Evolutionary conservation across 495 filamentous ascomycete genomes (phyloP).

Genomic region (Lasiosphaeria hispida): DNA sequence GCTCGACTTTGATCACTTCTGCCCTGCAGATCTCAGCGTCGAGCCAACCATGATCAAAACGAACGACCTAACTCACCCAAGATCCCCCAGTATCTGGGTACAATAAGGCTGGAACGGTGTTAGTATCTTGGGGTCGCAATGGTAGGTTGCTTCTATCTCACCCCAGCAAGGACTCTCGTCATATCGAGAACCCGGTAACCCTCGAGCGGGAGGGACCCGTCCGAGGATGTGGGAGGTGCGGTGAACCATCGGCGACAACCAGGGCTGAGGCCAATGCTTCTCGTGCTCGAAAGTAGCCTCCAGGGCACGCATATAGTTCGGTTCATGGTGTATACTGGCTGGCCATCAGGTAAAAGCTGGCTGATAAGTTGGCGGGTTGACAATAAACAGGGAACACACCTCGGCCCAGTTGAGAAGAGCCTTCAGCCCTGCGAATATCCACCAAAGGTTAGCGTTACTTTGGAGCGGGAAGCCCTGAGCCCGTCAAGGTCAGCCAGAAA

Average conservation of each 20-base stretch:
- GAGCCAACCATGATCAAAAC: neutral
- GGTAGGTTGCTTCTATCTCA: constrained; percentile 45
- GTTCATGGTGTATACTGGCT: constrained; percentile 6
- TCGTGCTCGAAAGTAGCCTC: neutral
- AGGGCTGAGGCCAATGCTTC: neutral
- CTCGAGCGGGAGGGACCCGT: constrained; percentile 59
- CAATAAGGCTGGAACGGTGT: constrained; percentile 73
- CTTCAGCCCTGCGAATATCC: too few species aligned
- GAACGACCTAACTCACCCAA: constrained; percentile 64
- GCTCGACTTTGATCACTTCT: constrained; percentile 95
- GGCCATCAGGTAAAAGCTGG: neutral
- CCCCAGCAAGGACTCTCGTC: constrained; percentile 93
- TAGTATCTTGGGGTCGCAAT: neutral
- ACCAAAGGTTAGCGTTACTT: too few species aligned
- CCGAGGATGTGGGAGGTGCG: constrained; percentile 12
- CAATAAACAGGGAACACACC: too few species aligned
- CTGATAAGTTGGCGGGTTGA: too few species aligned
- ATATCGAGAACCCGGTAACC: constrained; percentile 91
- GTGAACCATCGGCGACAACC: constrained; percentile 12
- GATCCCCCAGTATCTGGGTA: constrained; percentile 93
- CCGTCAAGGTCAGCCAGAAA: too few species aligned
- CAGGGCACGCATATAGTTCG: neutral
- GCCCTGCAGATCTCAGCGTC: constrained; percentile 53
- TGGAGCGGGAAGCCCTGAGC: too few species aligned
- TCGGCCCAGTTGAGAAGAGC: too few species aligned